Evolutionary conservation across 352 stramenopile species (phyloP), one percentile per base, ranked within the genome.

Genomic region (Phytophthora quininea): DNA sequence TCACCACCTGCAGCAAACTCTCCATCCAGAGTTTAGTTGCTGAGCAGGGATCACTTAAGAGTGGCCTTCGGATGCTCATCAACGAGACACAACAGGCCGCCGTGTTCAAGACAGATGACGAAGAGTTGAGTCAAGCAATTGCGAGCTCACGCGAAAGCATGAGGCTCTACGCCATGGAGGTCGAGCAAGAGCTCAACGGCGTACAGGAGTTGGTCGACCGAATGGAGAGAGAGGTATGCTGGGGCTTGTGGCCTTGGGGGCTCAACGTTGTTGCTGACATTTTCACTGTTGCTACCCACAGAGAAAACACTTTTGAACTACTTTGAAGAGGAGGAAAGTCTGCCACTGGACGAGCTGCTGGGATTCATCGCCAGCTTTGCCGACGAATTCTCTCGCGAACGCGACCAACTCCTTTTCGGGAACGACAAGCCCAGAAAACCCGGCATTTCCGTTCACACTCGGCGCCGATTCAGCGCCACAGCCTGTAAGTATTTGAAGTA

Each of bases 241-340:
- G n/a, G 15, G 45, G 27, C 11, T 60, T n/a, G 14, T 51, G 30
- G n/a, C 15, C 24, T 19, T 35, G 30, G 47, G 19, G 19, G 19
- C 27, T 19, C 15, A 4, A 38, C 3, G 29, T 31, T 46, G 9
- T 27, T 29, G 30, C 9, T 43, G 6, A 14, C 27, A 32, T 15
- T 27, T 5, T 49, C 60, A 32, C 27, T 66, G n/a, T 40, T 38
- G 4, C 8, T 60, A 12, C 15, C 24, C 55, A 38, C 47, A 93
- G 85, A 86, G 79, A 79, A 71, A 75, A 43, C 58, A 76, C 10
- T 92, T 93, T 67, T 92, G 31, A 76, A 85, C 40, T 92, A 92
- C 45, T 91, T 95, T 35, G 85, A 92, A 62, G 87, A 95, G 62
- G 76, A 91, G 38, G 83, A 84, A 24, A 74, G 70, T 0, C 61